A percentile compares a stretch with the other conserved stretches of the same genome.
Evolutionary conservation across 768 basidiomycete species (phyloP).

Genomic region (Kwoniella europaea): DNA sequence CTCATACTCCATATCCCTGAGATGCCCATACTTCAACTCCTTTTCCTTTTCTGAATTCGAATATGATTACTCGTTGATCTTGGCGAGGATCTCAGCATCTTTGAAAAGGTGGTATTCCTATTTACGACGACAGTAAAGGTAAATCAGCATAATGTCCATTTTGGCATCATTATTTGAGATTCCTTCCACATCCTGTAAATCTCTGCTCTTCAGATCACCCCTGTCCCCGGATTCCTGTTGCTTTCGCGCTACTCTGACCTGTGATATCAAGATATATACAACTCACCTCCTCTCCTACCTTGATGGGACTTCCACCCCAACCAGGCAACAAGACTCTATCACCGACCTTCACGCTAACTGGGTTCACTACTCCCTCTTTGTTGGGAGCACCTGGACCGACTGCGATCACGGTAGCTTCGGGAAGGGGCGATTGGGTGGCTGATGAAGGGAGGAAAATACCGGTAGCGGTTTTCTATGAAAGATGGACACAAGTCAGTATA

Average conservation of each 20-base stretch:
- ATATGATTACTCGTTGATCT: conserved; percentile 77
- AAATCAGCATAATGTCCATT: conserved; percentile 8
- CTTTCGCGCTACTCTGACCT: background rate
- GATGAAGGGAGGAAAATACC: conserved; percentile 96
- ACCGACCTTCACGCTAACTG: conserved; percentile 79
- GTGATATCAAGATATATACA: background rate
- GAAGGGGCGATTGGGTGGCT: conserved; percentile 80
- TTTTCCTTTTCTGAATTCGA: background rate
- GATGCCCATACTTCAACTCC: background rate
- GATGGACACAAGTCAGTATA: conserved; percentile 2
- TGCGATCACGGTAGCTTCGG: conserved; percentile 95
- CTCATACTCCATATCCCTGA: background rate
- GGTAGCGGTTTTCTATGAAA: conserved; percentile 86
- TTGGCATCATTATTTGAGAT: background rate
- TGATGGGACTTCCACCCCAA: conserved; percentile 95
- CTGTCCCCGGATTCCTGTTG: background rate
- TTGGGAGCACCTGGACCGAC: conserved; percentile 92
- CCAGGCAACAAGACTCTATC: conserved; percentile 92
- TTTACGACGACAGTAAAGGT: background rate
- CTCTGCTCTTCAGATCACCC: background rate
- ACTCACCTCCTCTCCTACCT: conserved; percentile 93
- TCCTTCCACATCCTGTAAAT: background rate
- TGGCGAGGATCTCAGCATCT: conserved; percentile 92
- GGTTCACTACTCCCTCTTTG: conserved; percentile 77
- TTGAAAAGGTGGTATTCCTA: conserved; percentile 96